A percentile compares a stretch with the other conserved stretches of the same genome.
Evolutionary conservation across 768 basidiomycete genomes (phyloP).

Genomic region (Crassisporium funariophilum): DNA sequence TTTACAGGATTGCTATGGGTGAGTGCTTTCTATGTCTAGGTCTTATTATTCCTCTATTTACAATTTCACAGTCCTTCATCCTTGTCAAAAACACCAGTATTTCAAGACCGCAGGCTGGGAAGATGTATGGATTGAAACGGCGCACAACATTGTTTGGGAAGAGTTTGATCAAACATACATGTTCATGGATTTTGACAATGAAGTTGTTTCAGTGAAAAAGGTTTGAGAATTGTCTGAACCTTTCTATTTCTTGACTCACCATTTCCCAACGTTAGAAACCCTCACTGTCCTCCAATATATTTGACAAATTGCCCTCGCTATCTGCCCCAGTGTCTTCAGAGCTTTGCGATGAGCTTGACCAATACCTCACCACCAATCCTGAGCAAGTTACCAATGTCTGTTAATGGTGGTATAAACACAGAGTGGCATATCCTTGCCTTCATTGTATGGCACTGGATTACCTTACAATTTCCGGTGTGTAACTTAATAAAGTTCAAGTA

Average conservation of each 20-base stretch:
- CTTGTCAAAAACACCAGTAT: too few species aligned
- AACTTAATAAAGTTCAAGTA: constrained; percentile 11
- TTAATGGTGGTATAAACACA: constrained; percentile 11
- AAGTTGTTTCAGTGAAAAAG: not conserved
- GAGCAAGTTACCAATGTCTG: constrained; percentile 22
- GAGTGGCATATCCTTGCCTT: constrained; percentile 10
- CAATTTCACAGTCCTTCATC: not conserved
- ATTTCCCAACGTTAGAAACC: not conserved
- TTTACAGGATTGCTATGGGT: constrained; percentile 28
- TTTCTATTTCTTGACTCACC: not conserved
- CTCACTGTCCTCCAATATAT: constrained; percentile 23
- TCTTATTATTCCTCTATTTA: not conserved
- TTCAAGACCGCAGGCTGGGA: too few species aligned
- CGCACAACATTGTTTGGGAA: constrained; percentile 21
- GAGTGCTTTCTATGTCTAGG: not conserved
- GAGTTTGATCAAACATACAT: constrained; percentile 15
- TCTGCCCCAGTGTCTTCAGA: constrained; percentile 6
- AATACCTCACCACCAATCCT: constrained; percentile 21
- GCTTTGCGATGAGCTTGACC: constrained; percentile 18
- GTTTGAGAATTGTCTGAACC: not conserved
- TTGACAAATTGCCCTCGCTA: constrained; percentile 24
- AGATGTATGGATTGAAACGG: too few species aligned
- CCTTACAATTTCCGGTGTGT: not conserved
- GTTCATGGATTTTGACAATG: not conserved
- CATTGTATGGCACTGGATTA: constrained; percentile 9